Conservation (phyloP, 805 yeast species). For the Zygosaccharomyces kombuchaensis region DNA sequence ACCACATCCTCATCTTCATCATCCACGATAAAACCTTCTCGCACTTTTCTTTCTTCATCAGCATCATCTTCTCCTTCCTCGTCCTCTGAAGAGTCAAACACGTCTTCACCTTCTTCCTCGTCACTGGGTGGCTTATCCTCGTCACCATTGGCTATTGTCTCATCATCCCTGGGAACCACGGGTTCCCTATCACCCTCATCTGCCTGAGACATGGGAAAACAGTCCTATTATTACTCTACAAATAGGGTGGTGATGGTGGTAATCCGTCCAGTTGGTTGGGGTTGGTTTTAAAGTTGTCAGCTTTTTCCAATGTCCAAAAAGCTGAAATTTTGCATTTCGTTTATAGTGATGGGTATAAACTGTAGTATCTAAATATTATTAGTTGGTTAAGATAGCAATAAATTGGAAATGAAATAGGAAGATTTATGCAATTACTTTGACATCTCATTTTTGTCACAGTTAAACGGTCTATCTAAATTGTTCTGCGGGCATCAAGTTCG, state of each 20-base stretch:
- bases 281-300: neutral
- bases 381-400: too few relatives aligned
- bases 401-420: neutral
- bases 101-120: slow-evolving; percentile 45
- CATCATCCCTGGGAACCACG: slow-evolving; percentile 17
- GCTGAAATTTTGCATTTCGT: slow-evolving; percentile 1
- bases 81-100: slow-evolving; percentile 77
- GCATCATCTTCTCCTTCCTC: slow-evolving; percentile 85
- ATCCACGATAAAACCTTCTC: slow-evolving; percentile 92
- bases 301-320: neutral
- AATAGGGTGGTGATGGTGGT: neutral
- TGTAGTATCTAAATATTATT: too few relatives aligned
- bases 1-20: slow-evolving; percentile 61
- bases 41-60: slow-evolving; percentile 79
- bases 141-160: slow-evolving; percentile 38
- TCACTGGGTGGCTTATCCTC: slow-evolving; percentile 38
- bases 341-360: neutral
- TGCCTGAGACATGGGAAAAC: slow-evolving; percentile 9
- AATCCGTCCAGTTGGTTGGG: neutral
- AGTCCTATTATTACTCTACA: neutral
- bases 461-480: slow-evolving; percentile 12
- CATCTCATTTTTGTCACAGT: neutral
- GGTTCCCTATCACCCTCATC: slow-evolving; percentile 10
- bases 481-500: slow-evolving; percentile 30
- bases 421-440: neutral